These are phyloP conservation scores for Talaromyces albobiverticillius DNA, from an alignment of 2,329 filamentous ascomycete genomes.

Conservation along the genomic window DNA sequence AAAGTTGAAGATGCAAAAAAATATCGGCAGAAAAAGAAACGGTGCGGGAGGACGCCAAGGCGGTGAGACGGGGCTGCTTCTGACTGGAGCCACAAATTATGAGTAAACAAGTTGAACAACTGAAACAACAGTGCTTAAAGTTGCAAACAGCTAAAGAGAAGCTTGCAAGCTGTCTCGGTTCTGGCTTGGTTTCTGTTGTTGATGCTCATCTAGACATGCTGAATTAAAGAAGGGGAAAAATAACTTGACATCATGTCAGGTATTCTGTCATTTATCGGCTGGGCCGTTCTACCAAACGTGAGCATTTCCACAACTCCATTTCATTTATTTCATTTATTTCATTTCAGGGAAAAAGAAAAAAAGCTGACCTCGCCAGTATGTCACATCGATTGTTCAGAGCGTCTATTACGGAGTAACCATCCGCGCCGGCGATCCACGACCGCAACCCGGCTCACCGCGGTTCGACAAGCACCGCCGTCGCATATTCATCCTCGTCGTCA, in stretches of 20 bases:
- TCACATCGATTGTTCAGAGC: conserved; percentile 72
- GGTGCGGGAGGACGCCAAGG: background rate
- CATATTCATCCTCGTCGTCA: conserved; percentile 80
- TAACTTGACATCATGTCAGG: conserved; percentile 32
- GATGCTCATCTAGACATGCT: background rate
- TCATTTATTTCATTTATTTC: too few species aligned
- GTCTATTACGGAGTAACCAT: conserved; percentile 86
- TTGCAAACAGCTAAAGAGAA: background rate
- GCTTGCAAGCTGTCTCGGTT: background rate
- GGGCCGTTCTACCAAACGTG: conserved; percentile 62
- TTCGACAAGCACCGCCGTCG: conserved; percentile 72
- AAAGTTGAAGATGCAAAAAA: background rate
- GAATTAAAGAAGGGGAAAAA: background rate
- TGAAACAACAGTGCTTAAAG: too few species aligned
- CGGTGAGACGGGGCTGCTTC: background rate
- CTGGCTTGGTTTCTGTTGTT: background rate
- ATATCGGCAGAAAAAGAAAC: conserved; percentile 11
- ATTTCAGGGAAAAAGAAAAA: background rate
- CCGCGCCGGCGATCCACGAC: conserved; percentile 81
- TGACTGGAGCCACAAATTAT: background rate
- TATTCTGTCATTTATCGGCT: conserved; percentile 56
- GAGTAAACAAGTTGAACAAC: background rate
- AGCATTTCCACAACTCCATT: conserved; percentile 28
- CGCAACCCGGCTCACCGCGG: conserved; percentile 63
- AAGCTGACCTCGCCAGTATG: conserved; percentile 56